Percentiles rank a stretch among this genome's conserved stretches.
Evolutionary conservation across 2,329 filamentous ascomycete genomes (phyloP).

Genomic region (Aspergillus oerlinghausenensis): DNA sequence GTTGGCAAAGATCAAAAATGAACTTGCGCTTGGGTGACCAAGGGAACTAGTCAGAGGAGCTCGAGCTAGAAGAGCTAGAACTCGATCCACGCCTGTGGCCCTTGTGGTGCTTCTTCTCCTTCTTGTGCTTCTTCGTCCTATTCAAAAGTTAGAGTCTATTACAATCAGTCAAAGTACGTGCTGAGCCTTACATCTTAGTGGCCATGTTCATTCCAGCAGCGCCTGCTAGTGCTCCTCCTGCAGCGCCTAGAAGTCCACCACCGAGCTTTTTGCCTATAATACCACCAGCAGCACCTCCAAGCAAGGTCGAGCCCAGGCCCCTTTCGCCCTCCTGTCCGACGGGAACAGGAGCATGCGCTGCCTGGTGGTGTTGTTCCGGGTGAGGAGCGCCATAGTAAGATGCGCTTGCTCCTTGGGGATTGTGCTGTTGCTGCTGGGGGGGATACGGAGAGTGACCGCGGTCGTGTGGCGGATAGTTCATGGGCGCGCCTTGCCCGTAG

Average conservation of each 20-base stretch:
- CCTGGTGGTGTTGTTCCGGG: constrained; percentile 14
- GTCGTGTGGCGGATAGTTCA: constrained; percentile 17
- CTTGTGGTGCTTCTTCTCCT: constrained; percentile 22
- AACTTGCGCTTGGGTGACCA: neutral
- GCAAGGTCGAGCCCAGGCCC: constrained; percentile 32
- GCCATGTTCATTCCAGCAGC: constrained; percentile 28
- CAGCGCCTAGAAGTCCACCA: constrained; percentile 27
- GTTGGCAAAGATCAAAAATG: neutral
- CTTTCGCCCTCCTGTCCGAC: constrained; percentile 28
- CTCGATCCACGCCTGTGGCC: constrained; percentile 12
- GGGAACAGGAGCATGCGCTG: constrained; percentile 15
- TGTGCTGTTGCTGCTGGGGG: constrained; percentile 21
- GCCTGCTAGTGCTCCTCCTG: constrained; percentile 31
- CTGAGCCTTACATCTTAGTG: constrained; percentile 25
- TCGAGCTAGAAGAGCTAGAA: constrained; percentile 12
- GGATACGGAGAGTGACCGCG: constrained; percentile 26
- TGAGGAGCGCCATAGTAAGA: constrained; percentile 27
- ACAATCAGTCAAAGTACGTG: neutral
- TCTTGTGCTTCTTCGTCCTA: constrained; percentile 24
- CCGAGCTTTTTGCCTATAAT: constrained; percentile 34
- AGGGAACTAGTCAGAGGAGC: neutral
- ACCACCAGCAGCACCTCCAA: constrained; percentile 36
- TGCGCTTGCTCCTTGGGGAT: constrained; percentile 24
- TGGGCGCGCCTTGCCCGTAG: constrained; percentile 20
- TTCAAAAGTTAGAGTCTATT: constrained; percentile 3